Conservation (phyloP, 768 basidiomycete genomes). For the Suillus tomentosus region DNA sequence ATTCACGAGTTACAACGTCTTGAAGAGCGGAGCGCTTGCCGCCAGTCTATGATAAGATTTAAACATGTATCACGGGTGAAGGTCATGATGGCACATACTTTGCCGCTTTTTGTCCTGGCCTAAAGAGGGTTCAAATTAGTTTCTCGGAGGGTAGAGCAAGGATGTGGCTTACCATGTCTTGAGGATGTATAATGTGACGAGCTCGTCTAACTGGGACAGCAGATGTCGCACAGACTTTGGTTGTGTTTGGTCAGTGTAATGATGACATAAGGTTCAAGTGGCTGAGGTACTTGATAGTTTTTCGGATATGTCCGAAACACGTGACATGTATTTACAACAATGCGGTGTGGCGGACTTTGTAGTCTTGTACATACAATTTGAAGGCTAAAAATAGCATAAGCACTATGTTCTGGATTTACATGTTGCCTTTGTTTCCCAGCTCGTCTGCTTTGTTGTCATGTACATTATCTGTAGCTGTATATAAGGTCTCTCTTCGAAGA, state of each 20-base stretch:
- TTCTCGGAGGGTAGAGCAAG: slow-evolving; percentile 5
- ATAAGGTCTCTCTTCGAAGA: not conserved
- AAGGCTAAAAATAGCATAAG: not conserved
- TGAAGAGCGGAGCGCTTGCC: slow-evolving; percentile 96
- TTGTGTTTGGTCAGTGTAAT: slow-evolving; percentile 41
- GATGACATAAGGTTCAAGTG: slow-evolving; percentile 58
- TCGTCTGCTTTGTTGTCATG: slow-evolving; percentile 9
- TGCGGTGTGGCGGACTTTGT: not conserved
- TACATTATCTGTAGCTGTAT: not conserved
- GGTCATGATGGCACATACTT: slow-evolving; percentile 33
- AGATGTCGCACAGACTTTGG: slow-evolving; percentile 39
- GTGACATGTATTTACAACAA: not conserved
- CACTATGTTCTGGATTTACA: not conserved
- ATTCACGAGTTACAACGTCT: slow-evolving; percentile 98
- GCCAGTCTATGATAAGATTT: slow-evolving; percentile 46
- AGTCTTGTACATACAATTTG: too few relatives aligned
- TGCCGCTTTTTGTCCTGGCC: slow-evolving; percentile 46
- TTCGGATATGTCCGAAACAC: slow-evolving; percentile 36
- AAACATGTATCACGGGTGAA: slow-evolving; percentile 7
- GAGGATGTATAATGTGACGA: slow-evolving; percentile 47
- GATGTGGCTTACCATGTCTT: slow-evolving; percentile 59
- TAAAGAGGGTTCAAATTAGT: slow-evolving; percentile 16
- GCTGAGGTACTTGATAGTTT: slow-evolving; percentile 45
- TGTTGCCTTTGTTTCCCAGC: slow-evolving; percentile 7
- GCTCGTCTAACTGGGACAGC: slow-evolving; percentile 24